Evolutionary conservation across 2,329 filamentous ascomycete genomes (phyloP).

Genomic region (Dothistroma septosporum): DNA sequence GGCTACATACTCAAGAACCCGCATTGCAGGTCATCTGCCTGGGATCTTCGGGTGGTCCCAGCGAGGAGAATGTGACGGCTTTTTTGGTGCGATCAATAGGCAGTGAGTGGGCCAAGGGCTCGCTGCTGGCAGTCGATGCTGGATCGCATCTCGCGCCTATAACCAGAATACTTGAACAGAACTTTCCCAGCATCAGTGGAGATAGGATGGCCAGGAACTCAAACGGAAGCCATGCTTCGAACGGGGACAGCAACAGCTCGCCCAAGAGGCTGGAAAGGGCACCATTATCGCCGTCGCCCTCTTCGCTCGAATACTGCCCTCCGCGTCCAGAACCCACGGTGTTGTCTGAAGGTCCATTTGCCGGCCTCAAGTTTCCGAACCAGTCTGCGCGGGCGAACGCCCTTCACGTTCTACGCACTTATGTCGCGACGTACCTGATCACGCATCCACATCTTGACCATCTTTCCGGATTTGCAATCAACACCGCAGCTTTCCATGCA

Average conservation of each 20-base stretch:
- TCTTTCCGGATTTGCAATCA: slow-evolving; percentile 84
- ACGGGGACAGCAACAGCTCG: slow-evolving; percentile 7
- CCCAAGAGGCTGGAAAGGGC: not conserved
- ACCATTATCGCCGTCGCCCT: slow-evolving; percentile 2
- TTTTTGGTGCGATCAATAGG: slow-evolving; percentile 80
- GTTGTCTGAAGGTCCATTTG: slow-evolving; percentile 65
- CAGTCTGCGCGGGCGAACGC: slow-evolving; percentile 71
- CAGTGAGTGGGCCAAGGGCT: slow-evolving; percentile 75
- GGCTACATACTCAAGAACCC: slow-evolving; percentile 36
- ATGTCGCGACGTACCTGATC: slow-evolving; percentile 85
- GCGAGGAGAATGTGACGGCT: slow-evolving; percentile 84
- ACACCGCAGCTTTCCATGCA: slow-evolving; percentile 80
- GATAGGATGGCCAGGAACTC: slow-evolving; percentile 6
- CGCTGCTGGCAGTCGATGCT: slow-evolving; percentile 86
- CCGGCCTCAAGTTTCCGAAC: slow-evolving; percentile 67
- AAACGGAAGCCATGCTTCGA: slow-evolving; percentile 17
- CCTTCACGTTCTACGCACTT: slow-evolving; percentile 68
- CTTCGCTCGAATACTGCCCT: slow-evolving; percentile 15
- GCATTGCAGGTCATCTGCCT: slow-evolving; percentile 48
- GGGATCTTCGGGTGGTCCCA: slow-evolving; percentile 82
- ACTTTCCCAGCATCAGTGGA: slow-evolving; percentile 44
- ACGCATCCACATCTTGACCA: slow-evolving; percentile 98
- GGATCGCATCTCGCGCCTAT: slow-evolving; percentile 87
- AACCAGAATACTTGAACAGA: slow-evolving; percentile 64
- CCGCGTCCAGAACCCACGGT: slow-evolving; percentile 47